Base-by-base conservation (phyloP, 805 yeast species). In the Sungouiozyma intestinalis region DNA sequence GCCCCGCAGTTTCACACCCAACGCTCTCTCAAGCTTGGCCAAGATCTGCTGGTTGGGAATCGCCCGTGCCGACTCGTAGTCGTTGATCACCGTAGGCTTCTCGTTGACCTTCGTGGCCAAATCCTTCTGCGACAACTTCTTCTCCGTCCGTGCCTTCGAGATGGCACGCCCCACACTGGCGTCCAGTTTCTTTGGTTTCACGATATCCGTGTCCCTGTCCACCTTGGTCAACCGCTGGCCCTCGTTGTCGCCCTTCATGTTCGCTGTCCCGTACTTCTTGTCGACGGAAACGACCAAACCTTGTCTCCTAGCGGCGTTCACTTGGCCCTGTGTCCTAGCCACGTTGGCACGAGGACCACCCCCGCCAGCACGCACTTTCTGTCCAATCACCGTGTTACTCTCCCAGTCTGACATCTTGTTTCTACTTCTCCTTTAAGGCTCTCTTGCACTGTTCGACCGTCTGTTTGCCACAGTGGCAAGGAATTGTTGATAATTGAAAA, bases 51-150 rank as follows among this genome's bases (percentile, higher is more conserved):
- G 98, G 71, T 85, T 88, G 45, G 98, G 98, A 51, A 83, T 77
- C 36, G 95, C 98, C 62, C 94, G 79, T 45, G 95, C 97, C 43
- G 94, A 85, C 71, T 92, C 98, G 66, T 92, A 92, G 60, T 92
- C 98, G 66, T 86, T 88, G 59, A 92, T 79, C 47, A 92, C 83
- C 52, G 81, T 86, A 47, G 97, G 96, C 72, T 92, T 92, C 69
- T 92, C 98, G 63, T 88, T 90, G 59, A 90, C 76, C 64, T 82
- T 84, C 44, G 95, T 86, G 55, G 98, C 98, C 57, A 92, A 74
- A 55, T 92, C 98, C 74, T 92, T 92, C 67, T 92, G 98, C 8
- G 97, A 81, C 61, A 88, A 62, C 57, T 77, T 76, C 73, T 87
- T 86, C 45, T 85, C 96, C 56, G 78, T 80, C 70, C 98, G 80